Conservation (phyloP, 2,329 filamentous ascomycete species). For the Colletotrichum graminicola region DNA sequence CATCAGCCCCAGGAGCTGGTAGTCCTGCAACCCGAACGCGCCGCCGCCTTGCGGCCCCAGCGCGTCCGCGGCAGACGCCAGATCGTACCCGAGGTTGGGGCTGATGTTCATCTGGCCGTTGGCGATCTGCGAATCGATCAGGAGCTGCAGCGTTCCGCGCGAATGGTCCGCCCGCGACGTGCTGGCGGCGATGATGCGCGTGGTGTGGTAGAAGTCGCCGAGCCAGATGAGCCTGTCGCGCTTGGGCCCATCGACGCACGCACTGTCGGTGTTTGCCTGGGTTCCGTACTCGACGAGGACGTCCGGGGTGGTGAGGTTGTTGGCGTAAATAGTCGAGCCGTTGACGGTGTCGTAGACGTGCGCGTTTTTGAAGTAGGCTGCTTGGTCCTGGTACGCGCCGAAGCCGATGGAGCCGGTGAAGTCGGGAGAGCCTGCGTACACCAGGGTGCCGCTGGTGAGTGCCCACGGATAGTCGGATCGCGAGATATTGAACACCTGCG, state of each 20-base stretch:
- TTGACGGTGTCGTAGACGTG: constrained; percentile 43
- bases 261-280: constrained; percentile 48
- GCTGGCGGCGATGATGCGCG: constrained; percentile 51
- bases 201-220: constrained; percentile 64
- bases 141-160: constrained; percentile 50
- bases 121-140: constrained; percentile 44
- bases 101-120: constrained; percentile 40
- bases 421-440: constrained; percentile 11
- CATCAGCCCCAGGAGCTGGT: constrained; percentile 44
- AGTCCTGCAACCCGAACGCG: constrained; percentile 37
- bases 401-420: constrained; percentile 54
- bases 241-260: constrained; percentile 65
- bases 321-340: constrained; percentile 51
- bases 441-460: constrained; percentile 5
- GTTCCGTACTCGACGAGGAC: constrained; percentile 54
- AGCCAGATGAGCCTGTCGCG: constrained; percentile 71
- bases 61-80: constrained; percentile 7
- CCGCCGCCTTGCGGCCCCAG: constrained; percentile 1
- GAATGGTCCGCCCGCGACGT: constrained; percentile 53
- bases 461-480: constrained; percentile 35
- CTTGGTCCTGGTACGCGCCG: constrained; percentile 56
- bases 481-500: constrained; percentile 42
- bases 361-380: constrained; percentile 53
- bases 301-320: constrained; percentile 47
- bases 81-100: constrained; percentile 40